phyloP scores from a whole-genome alignment of 768 basidiomycete genomes.

The Rhodotorula babjevae region DNA sequence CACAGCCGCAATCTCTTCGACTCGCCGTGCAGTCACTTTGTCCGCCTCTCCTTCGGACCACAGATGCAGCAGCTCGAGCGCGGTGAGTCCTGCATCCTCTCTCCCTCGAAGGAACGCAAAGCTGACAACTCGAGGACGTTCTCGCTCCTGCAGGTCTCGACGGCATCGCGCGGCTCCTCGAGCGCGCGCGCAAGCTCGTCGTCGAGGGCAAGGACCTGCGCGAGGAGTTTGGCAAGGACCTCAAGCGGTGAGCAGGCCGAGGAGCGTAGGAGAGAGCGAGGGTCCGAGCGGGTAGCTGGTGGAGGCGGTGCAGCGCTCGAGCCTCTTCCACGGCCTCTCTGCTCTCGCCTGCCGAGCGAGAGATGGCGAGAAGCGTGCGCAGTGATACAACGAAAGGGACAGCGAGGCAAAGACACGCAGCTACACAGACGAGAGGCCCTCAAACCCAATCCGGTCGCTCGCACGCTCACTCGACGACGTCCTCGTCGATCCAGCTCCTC shows the following conservation, averaged over 20 bases:
- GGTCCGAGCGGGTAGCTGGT: no score
- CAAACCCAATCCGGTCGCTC: background rate
- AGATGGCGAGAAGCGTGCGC: no score
- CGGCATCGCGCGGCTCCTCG: conserved; percentile 73
- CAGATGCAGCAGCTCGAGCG: conserved; percentile 27
- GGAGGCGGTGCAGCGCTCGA: no score
- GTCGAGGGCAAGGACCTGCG: conserved; percentile 16
- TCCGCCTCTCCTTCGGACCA: conserved; percentile 60
- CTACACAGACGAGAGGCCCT: background rate
- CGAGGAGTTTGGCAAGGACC: conserved; percentile 1
- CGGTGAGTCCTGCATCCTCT: conserved; percentile 60
- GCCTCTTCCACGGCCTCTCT: no score
- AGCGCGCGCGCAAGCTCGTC: conserved; percentile 47
- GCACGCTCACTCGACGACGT: background rate
- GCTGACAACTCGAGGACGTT: background rate
- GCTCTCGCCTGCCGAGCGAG: no score
- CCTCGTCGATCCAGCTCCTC: conserved; percentile 79
- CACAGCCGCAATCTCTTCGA: conserved; percentile 69
- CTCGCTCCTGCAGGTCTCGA: conserved; percentile 59
- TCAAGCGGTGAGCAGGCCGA: background rate
- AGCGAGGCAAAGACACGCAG: background rate
- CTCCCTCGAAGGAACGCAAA: background rate
- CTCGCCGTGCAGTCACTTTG: conserved; percentile 84
- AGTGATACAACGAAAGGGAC: background rate
- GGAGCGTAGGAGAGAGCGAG: no score